A percentile compares a stretch with the other conserved stretches of the same genome.
These are phyloP conservation scores for Litsea cubeba DNA, from an alignment of 164 flowering plant genomes.

Conservation along the genomic window DNA sequence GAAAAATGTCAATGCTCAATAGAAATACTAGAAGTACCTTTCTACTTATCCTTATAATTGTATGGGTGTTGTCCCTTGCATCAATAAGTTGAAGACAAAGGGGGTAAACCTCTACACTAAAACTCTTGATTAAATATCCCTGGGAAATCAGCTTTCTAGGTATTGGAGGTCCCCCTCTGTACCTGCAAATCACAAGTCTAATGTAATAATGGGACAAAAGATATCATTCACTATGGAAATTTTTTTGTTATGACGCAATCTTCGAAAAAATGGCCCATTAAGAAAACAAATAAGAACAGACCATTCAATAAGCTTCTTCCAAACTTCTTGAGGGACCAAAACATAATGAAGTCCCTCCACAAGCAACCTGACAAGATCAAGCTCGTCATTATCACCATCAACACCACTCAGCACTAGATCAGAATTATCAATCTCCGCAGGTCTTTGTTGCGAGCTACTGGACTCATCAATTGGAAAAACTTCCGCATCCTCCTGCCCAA, in stretches of 20 bases:
- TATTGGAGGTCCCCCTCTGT: constrained; percentile 85
- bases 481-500: constrained; percentile 26
- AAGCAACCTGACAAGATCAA: constrained; percentile 38
- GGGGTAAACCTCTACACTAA: constrained; percentile 76
- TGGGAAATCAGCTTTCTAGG: constrained; percentile 71
- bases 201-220: not conserved
- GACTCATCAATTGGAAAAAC: constrained; percentile 20
- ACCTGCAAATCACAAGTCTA: constrained; percentile 42
- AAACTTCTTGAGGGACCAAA: constrained; percentile 59
- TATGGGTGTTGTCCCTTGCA: constrained; percentile 48
- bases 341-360: constrained; percentile 65
- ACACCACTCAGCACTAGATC: constrained; percentile 33
- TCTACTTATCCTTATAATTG: constrained; percentile 59
- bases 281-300: not conserved
- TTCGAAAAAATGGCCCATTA: too few species aligned
- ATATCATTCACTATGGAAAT: not conserved
- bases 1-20: not conserved
- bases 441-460: constrained; percentile 32
- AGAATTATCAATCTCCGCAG: constrained; percentile 67
- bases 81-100: constrained; percentile 61
- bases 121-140: constrained; percentile 34
- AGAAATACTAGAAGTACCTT: constrained; percentile 42
- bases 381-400: constrained; percentile 23
- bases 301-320: constrained; percentile 67
- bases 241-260: too few species aligned